These are phyloP conservation scores for Coemansia umbellata DNA, from an alignment of 192 early-diverging fungal genomes.

Conservation along the genomic window DNA sequence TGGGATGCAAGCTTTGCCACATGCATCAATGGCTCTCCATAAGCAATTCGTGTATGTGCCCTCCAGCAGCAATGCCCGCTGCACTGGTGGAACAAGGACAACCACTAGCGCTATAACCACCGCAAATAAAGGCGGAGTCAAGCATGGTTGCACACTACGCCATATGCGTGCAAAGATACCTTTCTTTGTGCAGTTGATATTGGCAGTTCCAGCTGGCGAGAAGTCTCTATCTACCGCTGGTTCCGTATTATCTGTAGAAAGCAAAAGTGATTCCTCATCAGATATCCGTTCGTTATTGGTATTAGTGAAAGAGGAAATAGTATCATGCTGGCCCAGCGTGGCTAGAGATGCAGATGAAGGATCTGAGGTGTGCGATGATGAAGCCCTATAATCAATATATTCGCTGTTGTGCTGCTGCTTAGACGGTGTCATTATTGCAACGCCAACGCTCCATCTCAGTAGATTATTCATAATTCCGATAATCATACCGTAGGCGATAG, in stretches of 20 bases:
- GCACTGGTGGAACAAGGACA: constrained; percentile 15
- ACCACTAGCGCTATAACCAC: constrained; percentile 14
- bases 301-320: too few species aligned
- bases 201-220: too few species aligned
- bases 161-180: not conserved
- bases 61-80: constrained; percentile 8
- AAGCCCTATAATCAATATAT: too few species aligned
- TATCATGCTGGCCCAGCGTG: not conserved
- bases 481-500: constrained; percentile 73
- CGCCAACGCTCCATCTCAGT: constrained; percentile 71
- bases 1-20: constrained; percentile 69
- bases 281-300: too few species aligned
- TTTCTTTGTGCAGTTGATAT: too few species aligned
- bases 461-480: constrained; percentile 73
- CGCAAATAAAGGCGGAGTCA: constrained; percentile 23
- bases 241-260: too few species aligned
- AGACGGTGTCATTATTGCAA: constrained; percentile 49
- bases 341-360: not conserved
- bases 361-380: too few species aligned
- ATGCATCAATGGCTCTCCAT: constrained; percentile 55
- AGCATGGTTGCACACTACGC: constrained; percentile 1
- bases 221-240: too few species aligned
- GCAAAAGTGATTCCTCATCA: too few species aligned
- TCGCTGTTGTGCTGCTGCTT: too few species aligned
- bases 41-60: constrained; percentile 21